Conservation (phyloP, 2,329 filamentous ascomycete genomes). For the Trichoderma brevicompactum region DNA sequence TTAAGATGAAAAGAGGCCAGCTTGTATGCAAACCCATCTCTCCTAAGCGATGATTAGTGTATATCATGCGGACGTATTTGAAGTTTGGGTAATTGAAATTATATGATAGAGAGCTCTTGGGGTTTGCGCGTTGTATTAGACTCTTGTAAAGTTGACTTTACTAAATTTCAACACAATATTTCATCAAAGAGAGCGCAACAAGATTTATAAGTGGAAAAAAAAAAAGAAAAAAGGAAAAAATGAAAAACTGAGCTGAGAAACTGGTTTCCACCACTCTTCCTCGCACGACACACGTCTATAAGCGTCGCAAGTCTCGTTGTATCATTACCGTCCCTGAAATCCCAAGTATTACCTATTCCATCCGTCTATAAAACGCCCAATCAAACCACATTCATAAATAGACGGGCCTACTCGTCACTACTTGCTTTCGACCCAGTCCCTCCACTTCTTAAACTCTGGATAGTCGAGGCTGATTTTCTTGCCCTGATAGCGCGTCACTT, state of each 20-base stretch:
- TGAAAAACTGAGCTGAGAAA: slow-evolving; percentile 11
- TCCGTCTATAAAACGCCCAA: slow-evolving; percentile 21
- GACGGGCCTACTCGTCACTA: slow-evolving; percentile 30
- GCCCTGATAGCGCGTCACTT: slow-evolving; percentile 84
- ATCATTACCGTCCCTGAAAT: slow-evolving; percentile 20
- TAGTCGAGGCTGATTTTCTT: slow-evolving; percentile 74
- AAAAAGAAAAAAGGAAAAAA: background rate
- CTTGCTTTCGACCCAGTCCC: slow-evolving; percentile 64
- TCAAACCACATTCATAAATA: background rate
- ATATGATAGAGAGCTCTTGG: no score
- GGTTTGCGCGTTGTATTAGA: no score
- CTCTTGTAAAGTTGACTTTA: no score
- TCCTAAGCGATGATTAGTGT: background rate
- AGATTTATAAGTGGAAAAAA: background rate
- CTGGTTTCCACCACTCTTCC: slow-evolving; percentile 12
- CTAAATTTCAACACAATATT: background rate
- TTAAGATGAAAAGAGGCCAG: background rate
- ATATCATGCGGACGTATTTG: background rate
- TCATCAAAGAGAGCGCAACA: background rate
- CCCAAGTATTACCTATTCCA: slow-evolving; percentile 6
- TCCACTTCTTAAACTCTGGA: slow-evolving; percentile 78
- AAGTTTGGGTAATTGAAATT: background rate
- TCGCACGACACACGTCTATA: slow-evolving; percentile 27
- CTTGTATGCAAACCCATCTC: background rate
- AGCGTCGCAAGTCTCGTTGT: slow-evolving; percentile 22